These are phyloP conservation scores for Pseudogymnoascus sp. DNA, from an alignment of 2,329 filamentous ascomycete species.

Conservation along the genomic window DNA sequence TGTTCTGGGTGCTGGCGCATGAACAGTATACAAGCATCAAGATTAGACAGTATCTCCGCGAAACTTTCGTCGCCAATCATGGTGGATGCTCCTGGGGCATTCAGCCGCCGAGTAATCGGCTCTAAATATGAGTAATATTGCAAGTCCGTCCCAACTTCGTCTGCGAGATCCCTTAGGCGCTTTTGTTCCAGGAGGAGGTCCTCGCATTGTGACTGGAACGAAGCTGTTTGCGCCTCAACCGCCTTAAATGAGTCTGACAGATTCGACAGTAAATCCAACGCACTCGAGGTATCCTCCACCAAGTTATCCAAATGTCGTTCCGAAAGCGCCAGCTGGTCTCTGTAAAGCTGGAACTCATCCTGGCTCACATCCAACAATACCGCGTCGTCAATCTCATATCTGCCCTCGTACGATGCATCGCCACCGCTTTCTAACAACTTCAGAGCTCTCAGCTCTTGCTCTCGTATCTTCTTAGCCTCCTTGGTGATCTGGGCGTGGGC, in stretches of 20 bases:
- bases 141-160: constrained; percentile 81
- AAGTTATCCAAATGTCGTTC: constrained; percentile 75
- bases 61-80: constrained; percentile 80
- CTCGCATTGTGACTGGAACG: constrained; percentile 88
- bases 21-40: constrained; percentile 87
- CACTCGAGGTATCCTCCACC: constrained; percentile 65
- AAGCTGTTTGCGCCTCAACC: constrained; percentile 85
- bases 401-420: constrained; percentile 48
- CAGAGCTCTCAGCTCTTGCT: constrained; percentile 15
- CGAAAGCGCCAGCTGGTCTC: constrained; percentile 71
- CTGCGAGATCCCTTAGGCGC: constrained; percentile 67
- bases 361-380: constrained; percentile 74
- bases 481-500: constrained; percentile 49
- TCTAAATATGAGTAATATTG: constrained; percentile 93
- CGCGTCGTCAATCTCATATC: constrained; percentile 52
- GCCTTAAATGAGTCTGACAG: constrained; percentile 79
- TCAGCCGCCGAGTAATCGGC: constrained; percentile 78
- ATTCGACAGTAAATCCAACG: constrained; percentile 66
- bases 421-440: constrained; percentile 31
- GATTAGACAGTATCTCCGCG: constrained; percentile 74
- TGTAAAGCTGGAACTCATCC: constrained; percentile 75
- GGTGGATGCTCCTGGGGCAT: constrained; percentile 81
- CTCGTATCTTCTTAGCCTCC: constrained; percentile 31
- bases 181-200: constrained; percentile 75
- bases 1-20: constrained; percentile 82